Percentiles rank a stretch among this genome's conserved stretches.
Evolutionary conservation across 1,139 yeast species (phyloP).

Genomic region (Hansenula anomala): DNA sequence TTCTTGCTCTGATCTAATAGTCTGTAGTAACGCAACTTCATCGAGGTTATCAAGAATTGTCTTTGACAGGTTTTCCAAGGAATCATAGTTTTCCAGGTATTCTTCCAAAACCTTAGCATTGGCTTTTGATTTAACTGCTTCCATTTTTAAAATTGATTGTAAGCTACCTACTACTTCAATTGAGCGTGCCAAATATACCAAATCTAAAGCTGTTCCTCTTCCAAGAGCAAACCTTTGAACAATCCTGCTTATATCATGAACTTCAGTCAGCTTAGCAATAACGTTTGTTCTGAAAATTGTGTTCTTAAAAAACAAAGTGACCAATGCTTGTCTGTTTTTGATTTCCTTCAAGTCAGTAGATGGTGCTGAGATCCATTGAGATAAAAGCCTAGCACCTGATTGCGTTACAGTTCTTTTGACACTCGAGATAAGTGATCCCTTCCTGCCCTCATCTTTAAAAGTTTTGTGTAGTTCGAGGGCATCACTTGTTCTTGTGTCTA

Average conservation of each 20-base stretch:
- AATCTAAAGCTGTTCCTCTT: slow-evolving; percentile 39
- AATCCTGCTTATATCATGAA: slow-evolving; percentile 49
- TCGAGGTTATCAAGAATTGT: slow-evolving; percentile 26
- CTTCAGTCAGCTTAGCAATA: slow-evolving; percentile 28
- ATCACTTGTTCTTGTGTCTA: slow-evolving; percentile 78
- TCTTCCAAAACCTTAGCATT: slow-evolving; percentile 12
- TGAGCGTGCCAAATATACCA: slow-evolving; percentile 39
- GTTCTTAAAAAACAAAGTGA: slow-evolving; percentile 45
- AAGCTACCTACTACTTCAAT: slow-evolving; percentile 24
- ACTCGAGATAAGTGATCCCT: slow-evolving; percentile 67
- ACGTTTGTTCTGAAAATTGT: slow-evolving; percentile 32
- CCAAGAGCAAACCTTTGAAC: slow-evolving; percentile 47
- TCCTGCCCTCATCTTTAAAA: slow-evolving; percentile 49
- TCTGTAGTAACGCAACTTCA: slow-evolving; percentile 10
- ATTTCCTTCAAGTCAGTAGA: slow-evolving; percentile 55
- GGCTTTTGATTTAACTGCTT: slow-evolving; percentile 8
- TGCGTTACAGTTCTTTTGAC: slow-evolving; percentile 72
- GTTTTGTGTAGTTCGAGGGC: slow-evolving; percentile 71
- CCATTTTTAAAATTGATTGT: slow-evolving; percentile 5
- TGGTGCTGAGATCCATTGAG: slow-evolving; percentile 84
- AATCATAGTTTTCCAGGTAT: slow-evolving; percentile 9
- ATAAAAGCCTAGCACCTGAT: slow-evolving; percentile 73
- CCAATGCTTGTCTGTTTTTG: slow-evolving; percentile 55
- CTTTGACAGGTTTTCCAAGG: slow-evolving; percentile 18
- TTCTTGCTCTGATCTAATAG: slow-evolving; percentile 6